Base-by-base conservation (phyloP, 2,329 filamentous ascomycete species). In the Exophiala alcalophila region DNA sequence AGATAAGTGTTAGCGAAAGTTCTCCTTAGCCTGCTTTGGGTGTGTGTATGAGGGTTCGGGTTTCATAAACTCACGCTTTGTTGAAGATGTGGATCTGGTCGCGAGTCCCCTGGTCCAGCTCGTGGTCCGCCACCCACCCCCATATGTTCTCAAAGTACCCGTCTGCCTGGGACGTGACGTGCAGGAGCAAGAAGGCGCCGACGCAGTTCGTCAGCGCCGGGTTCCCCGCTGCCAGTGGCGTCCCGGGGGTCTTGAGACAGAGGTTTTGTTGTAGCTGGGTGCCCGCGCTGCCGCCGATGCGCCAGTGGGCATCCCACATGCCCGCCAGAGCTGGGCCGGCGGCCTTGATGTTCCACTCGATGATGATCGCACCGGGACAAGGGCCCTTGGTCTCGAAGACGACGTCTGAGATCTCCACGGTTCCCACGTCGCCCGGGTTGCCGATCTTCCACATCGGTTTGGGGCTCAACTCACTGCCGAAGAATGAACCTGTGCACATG, bases 51-150 rank as follows among this genome's bases (percentile, higher is more conserved):
- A n/a, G n/a, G n/a, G n/a, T n/a, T n/a, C n/a, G n/a, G n/a, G n/a
- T n/a, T n/a, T n/a, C n/a, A n/a, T n/a, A n/a, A n/a, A 77, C 65
- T 44, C 71, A 74, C 34, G 71, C 69, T 20, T 67, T 71, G 40
- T 66, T 67, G 59, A 70, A 76, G 46, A 76, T 67, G 67, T 86
- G 83, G 63, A 92, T 84, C 65, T 92, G 85, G 39, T 53, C 54
- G 9, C 58, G 47, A 3, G 48, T 41, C 1, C 11, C 33, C 8
- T 46, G 37, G 44, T 64, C 61, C 2, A 63, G 33, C 36, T 63
- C 59, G 26, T 63, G 61, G 31, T 65, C 61, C 4, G 62, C 59
- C 1, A 52, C 49, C 62, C 61, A 65, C 5, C 51, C 52, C 61
- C 59, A 65, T 4, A 59, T 50, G 23, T 64, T 65, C 30, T 64